A percentile compares a stretch with the other conserved stretches of the same genome.
These are phyloP conservation scores for Phialocephala subalpina DNA, from an alignment of 2,329 filamentous ascomycete genomes.

Conservation along the genomic window DNA sequence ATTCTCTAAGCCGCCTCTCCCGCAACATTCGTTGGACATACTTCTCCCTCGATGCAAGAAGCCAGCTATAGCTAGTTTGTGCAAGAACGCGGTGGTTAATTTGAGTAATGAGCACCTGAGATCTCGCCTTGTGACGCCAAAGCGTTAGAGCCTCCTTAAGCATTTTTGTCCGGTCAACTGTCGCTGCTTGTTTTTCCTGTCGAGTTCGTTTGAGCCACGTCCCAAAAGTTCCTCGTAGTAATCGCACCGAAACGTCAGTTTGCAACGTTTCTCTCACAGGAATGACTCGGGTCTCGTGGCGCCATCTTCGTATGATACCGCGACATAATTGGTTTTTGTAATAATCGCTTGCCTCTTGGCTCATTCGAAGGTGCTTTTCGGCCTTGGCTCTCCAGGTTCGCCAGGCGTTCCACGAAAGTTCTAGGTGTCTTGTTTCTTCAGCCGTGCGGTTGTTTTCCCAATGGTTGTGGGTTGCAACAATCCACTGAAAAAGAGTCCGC, in stretches of 20 bases:
- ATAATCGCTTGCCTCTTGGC: constrained; percentile 27
- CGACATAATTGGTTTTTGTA: constrained; percentile 24
- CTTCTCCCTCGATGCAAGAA: constrained; percentile 55
- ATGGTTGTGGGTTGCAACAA: constrained; percentile 26
- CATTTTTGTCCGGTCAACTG: constrained; percentile 59
- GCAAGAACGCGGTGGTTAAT: constrained; percentile 63
- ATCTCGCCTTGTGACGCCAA: constrained; percentile 69
- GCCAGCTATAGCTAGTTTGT: constrained; percentile 67
- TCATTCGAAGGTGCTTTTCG: constrained; percentile 23
- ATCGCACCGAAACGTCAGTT: constrained; percentile 51
- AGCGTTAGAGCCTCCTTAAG: constrained; percentile 64
- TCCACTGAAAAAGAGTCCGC: constrained; percentile 37
- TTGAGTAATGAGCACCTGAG: constrained; percentile 56
- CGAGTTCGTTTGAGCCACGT: constrained; percentile 57
- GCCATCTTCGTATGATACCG: constrained; percentile 38
- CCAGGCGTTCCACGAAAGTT: constrained; percentile 32
- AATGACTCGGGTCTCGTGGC: constrained; percentile 36
- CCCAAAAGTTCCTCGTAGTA: constrained; percentile 54
- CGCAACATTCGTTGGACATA: constrained; percentile 44
- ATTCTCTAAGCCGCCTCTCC: constrained; percentile 43
- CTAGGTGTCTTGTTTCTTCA: constrained; percentile 32
- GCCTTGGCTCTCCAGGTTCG: constrained; percentile 35
- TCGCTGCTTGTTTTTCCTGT: constrained; percentile 55
- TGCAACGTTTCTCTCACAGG: constrained; percentile 48
- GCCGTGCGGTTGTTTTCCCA: constrained; percentile 33